These are phyloP conservation scores for Globisporangium cystogenes DNA, from an alignment of 352 stramenopile genomes.

Conservation along the genomic window DNA sequence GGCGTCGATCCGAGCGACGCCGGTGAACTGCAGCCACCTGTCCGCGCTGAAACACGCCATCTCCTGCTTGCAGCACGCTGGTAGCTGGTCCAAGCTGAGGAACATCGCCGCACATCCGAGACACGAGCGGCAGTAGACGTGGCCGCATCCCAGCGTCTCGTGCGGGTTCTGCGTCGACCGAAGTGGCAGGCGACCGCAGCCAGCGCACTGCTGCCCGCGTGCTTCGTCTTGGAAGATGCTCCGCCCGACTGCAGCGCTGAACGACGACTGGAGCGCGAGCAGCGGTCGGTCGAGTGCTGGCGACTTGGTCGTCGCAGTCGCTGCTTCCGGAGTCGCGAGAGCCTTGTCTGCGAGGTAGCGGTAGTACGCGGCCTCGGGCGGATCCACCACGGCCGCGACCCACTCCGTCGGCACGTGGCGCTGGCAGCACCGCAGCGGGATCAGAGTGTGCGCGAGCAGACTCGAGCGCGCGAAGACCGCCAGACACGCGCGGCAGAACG, in stretches of 20 bases:
- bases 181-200: slow-evolving; percentile 1
- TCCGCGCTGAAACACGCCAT: background rate
- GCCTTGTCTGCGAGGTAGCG: slow-evolving; percentile 18
- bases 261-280: too few relatives aligned
- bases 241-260: background rate
- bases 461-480: slow-evolving; percentile 11
- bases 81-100: background rate
- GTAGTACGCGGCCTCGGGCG: slow-evolving; percentile 40
- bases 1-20: background rate
- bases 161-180: background rate
- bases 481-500: slow-evolving; percentile 27
- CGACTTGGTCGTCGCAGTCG: too few relatives aligned
- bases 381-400: slow-evolving; percentile 22
- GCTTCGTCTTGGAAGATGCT: too few relatives aligned
- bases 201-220: slow-evolving; percentile 1
- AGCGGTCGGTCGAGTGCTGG: too few relatives aligned
- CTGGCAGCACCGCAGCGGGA: slow-evolving; percentile 35
- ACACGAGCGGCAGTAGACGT: slow-evolving; percentile 5
- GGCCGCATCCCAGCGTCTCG: slow-evolving; percentile 15
- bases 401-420: slow-evolving; percentile 22
- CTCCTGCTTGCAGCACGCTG: background rate
- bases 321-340: background rate
- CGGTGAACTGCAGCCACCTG: background rate
- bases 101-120: background rate
- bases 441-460: slow-evolving; percentile 14